phyloP scores from a whole-genome alignment of 352 stramenopile species.

The Pythium dissotocum region DNA sequence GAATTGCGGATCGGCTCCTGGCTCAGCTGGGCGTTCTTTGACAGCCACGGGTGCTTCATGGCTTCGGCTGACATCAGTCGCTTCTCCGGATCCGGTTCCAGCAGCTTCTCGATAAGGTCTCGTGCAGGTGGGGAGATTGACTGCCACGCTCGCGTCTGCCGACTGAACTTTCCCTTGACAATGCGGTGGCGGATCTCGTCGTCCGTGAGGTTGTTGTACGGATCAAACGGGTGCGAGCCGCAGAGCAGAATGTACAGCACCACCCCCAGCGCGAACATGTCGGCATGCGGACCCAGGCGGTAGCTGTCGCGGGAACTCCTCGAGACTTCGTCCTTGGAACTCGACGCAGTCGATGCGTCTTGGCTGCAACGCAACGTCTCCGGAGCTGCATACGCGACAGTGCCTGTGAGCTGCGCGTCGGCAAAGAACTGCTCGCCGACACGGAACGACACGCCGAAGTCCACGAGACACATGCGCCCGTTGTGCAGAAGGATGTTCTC shows the following conservation, averaged over 20 bases:
- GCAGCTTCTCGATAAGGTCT: constrained; percentile 73
- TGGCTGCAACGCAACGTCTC: constrained; percentile 61
- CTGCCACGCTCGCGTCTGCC: constrained; percentile 71
- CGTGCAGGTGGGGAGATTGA: constrained; percentile 60
- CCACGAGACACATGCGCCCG: constrained; percentile 79
- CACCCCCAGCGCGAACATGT: constrained; percentile 85
- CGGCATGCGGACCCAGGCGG: constrained; percentile 66
- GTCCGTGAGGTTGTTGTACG: constrained; percentile 84
- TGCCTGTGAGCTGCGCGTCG: constrained; percentile 74
- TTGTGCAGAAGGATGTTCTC: constrained; percentile 85
- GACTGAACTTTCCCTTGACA: constrained; percentile 74
- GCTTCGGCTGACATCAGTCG: constrained; percentile 69
- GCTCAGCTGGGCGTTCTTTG: constrained; percentile 54
- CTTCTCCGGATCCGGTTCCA: constrained; percentile 63
- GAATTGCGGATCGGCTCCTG: constrained; percentile 63
- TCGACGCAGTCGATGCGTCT: constrained; percentile 27
- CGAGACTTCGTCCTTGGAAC: constrained; percentile 28
- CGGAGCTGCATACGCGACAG: constrained; percentile 71
- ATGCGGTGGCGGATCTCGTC: constrained; percentile 85
- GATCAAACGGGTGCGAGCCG: constrained; percentile 81
- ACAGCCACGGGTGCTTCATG: constrained; percentile 72
- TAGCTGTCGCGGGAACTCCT: constrained; percentile 30
- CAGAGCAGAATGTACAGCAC: constrained; percentile 87
- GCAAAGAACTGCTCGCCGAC: constrained; percentile 74
- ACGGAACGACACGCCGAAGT: constrained; percentile 85